phyloP scores from a whole-genome alignment of 2,329 filamentous ascomycete species.

The Verticillium nonalfalfae region DNA sequence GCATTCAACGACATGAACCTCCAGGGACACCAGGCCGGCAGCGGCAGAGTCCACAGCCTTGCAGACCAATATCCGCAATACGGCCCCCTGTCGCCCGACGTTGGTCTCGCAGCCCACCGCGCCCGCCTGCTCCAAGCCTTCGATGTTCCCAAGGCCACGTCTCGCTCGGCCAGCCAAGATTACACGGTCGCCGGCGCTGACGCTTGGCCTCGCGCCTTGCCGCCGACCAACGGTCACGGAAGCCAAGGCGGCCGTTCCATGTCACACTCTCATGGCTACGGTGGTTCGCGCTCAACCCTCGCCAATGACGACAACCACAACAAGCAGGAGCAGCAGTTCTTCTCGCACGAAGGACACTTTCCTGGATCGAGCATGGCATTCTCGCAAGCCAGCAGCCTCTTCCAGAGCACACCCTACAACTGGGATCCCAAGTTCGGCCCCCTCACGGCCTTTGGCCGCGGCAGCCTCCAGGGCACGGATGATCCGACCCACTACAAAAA shows the following conservation, averaged over 20 bases:
- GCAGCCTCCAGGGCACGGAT: slow-evolving; percentile 6
- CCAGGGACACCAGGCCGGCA: slow-evolving; percentile 19
- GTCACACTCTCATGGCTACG: slow-evolving; percentile 4
- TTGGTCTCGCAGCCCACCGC: slow-evolving; percentile 17
- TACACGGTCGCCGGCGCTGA: slow-evolving; percentile 6
- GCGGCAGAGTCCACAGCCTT: neutral
- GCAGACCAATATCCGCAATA: slow-evolving; percentile 5
- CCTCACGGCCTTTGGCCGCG: slow-evolving; percentile 2
- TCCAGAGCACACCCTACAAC: slow-evolving; percentile 36
- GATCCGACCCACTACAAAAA: slow-evolving; percentile 13
- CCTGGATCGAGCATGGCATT: slow-evolving; percentile 24
- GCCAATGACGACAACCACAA: slow-evolving; percentile 3
- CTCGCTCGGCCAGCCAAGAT: slow-evolving; percentile 9
- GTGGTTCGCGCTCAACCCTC: slow-evolving; percentile 10
- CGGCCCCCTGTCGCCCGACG: slow-evolving; percentile 3
- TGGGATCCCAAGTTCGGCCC: slow-evolving; percentile 3
- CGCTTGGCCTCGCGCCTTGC: slow-evolving; percentile 1
- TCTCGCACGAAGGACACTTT: slow-evolving; percentile 10
- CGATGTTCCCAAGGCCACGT: slow-evolving; percentile 3
- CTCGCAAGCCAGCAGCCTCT: slow-evolving; percentile 44
- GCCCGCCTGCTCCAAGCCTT: slow-evolving; percentile 29
- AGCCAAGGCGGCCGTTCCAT: slow-evolving; percentile 4
- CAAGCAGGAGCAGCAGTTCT: slow-evolving; percentile 2
- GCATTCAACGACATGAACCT: neutral
- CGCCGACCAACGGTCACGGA: slow-evolving; percentile 1